Evolutionary conservation across 163 green algal genomes (phyloP).

Genomic region (Chlamydomonas reinhardtii): DNA sequence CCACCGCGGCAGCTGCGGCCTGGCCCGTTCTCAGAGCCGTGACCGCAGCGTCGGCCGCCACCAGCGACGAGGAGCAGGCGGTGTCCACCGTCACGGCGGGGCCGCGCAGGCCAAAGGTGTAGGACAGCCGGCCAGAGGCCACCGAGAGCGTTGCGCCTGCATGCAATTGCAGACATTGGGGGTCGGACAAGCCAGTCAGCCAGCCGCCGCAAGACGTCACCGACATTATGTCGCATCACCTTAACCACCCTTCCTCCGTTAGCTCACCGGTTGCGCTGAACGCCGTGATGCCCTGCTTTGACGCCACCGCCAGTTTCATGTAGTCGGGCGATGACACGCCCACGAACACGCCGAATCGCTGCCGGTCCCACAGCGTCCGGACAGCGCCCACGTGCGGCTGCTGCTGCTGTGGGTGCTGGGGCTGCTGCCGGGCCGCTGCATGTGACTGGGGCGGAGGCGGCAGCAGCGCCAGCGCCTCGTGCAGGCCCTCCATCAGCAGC

Average conservation of each 20-base stretch:
- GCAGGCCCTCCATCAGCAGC: slow-evolving; percentile 66
- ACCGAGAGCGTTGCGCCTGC: slow-evolving; percentile 64
- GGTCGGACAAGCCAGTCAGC: no score
- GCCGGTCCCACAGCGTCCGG: not conserved
- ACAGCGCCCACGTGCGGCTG: not conserved
- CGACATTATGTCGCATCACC: no score
- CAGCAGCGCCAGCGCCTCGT: slow-evolving; percentile 9
- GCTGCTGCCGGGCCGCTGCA: not conserved
- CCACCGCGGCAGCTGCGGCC: slow-evolving; percentile 38
- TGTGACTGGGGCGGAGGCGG: not conserved
- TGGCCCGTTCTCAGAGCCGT: slow-evolving; percentile 8
- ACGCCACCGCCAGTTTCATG: slow-evolving; percentile 29
- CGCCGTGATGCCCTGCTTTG: slow-evolving; percentile 58
- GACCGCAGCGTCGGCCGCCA: slow-evolving; percentile 65
- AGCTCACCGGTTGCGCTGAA: slow-evolving; percentile 65
- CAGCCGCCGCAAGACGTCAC: no score
- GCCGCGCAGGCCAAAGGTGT: slow-evolving; percentile 85
- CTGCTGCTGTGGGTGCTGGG: not conserved
- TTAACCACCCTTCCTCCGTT: no score
- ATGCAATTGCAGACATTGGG: no score
- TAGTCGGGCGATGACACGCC: slow-evolving; percentile 70
- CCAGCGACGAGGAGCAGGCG: slow-evolving; percentile 88
- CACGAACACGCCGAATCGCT: slow-evolving; percentile 71
- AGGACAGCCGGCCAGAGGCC: slow-evolving; percentile 82
- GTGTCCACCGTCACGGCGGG: slow-evolving; percentile 86